A percentile compares a stretch with the other conserved stretches of the same genome.
phyloP scores from a whole-genome alignment of 257 asterid genomes.

The Nemophila menziesii region DNA sequence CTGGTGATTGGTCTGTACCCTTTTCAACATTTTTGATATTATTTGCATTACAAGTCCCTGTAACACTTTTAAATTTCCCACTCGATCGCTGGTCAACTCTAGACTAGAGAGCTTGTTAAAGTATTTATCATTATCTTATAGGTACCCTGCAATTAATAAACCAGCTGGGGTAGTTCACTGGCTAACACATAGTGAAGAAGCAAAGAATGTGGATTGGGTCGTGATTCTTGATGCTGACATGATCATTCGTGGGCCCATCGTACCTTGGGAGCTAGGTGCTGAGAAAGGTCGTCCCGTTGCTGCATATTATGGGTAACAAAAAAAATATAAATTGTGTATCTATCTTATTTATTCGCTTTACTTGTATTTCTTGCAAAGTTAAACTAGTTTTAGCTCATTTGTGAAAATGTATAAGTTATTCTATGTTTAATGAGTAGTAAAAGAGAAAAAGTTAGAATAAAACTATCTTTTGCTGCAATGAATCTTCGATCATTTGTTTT shows the following conservation, averaged over 20 bases:
- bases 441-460: no score
- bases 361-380: neutral
- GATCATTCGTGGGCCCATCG: slow-evolving; percentile 85
- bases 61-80: no score
- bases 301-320: slow-evolving; percentile 82
- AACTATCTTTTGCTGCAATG: neutral
- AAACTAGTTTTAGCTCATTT: neutral
- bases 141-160: slow-evolving; percentile 97
- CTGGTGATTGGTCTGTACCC: slow-evolving; percentile 65
- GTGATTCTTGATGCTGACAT: slow-evolving; percentile 90
- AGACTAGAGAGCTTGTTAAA: neutral
- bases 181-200: slow-evolving; percentile 83
- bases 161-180: slow-evolving; percentile 96
- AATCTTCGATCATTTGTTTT: neutral
- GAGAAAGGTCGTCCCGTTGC: slow-evolving; percentile 92
- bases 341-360: neutral
- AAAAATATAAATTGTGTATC: neutral
- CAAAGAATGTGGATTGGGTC: slow-evolving; percentile 94
- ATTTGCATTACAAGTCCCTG: neutral
- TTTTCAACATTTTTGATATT: neutral
- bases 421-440: no score
- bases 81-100: no score
- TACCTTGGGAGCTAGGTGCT: slow-evolving; percentile 99
- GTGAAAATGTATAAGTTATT: no score
- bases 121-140: slow-evolving; percentile 10